Evolutionary conservation across 2,329 filamentous ascomycete species (phyloP).

Genomic region (Cryphonectria radicalis): DNA sequence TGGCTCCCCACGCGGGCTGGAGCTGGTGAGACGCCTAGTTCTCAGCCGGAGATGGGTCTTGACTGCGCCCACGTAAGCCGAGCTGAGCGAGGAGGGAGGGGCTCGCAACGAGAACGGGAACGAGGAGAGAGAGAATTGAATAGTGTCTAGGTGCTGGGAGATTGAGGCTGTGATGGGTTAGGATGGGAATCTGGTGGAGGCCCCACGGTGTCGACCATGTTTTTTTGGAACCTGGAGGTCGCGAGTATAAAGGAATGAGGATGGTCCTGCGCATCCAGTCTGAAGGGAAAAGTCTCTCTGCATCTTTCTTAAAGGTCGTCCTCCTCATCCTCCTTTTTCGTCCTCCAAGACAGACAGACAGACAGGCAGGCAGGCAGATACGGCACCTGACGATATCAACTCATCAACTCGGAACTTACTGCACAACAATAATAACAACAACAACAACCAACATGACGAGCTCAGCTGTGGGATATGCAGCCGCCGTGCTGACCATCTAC

Average conservation of each 20-base stretch:
- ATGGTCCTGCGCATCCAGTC: not conserved
- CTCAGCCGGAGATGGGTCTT: not conserved
- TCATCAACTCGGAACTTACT: not conserved
- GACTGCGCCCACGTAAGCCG: not conserved
- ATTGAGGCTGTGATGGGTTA: not conserved
- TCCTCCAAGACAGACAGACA: not conserved
- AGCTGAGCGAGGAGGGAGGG: not conserved
- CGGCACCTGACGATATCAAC: not conserved
- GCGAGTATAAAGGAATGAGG: not conserved
- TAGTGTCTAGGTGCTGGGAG: not conserved
- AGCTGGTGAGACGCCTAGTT: not conserved
- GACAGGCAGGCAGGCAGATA: not conserved
- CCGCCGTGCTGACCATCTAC: conserved; percentile 43
- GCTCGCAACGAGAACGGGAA: not conserved
- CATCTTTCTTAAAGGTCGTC: not conserved
- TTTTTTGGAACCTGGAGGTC: not conserved
- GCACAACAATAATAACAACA: not conserved
- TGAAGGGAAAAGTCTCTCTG: not conserved
- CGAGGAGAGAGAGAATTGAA: not conserved
- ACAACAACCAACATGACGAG: conserved; percentile 7
- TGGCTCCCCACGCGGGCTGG: too few species aligned
- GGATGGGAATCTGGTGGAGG: not conserved
- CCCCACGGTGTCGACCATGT: not conserved
- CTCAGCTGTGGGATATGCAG: conserved; percentile 28
- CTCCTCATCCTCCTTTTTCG: not conserved